Evolutionary conservation across 305 asterid species (phyloP), one percentile per base, ranked within the genome.

Genomic region (Solanum hybrid): DNA sequence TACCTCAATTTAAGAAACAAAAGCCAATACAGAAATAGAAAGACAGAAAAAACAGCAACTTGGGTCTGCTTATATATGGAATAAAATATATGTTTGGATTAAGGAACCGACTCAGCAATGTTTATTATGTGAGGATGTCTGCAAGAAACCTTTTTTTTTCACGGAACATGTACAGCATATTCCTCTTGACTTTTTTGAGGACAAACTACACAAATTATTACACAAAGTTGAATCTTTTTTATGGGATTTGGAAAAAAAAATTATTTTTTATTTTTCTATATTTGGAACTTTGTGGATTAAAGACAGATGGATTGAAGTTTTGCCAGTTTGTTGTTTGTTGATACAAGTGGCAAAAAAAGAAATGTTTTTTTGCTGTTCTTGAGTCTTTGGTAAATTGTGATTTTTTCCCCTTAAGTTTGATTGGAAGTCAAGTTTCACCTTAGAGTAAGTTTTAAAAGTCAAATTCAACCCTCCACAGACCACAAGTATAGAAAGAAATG

Each of bases 51-150:
- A 82, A 10, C 51, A 82, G 4, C 87, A 82, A 45, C 26, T 82
- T 24, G 26, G 70, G 15, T 82, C 14, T 83, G 87, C 83, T 33
- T 45, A 38, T n/a, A 36, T 22, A 38, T 17, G 26, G 87, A 39
- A 15, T 39, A 26, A n/a, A 77, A 15, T 77, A 32, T 10, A 5
- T 39, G 87, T 41, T 41, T 27, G 87, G 73, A 83, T 83, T 83
- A 83, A 83, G 39, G 88, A 83, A 83, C 88, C 68, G 88, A 83
- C 39, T 83, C 75, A 17, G 88, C 75, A 83, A 34, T 29, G 10
- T 75, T 75, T 75, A 83, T 81, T 81, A 83, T 83, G 73, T 29
- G 27, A 83, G 73, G 38, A 83, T 83, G 88, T 83, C 26, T 83
- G 75, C 39, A 45, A 83, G 11, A 83, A 83, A 10, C 39, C 88